Evolutionary conservation across 2,329 filamentous ascomycete genomes (phyloP), one percentile per base, ranked within the genome.

Genomic region (Botryotinia narcissicola): DNA sequence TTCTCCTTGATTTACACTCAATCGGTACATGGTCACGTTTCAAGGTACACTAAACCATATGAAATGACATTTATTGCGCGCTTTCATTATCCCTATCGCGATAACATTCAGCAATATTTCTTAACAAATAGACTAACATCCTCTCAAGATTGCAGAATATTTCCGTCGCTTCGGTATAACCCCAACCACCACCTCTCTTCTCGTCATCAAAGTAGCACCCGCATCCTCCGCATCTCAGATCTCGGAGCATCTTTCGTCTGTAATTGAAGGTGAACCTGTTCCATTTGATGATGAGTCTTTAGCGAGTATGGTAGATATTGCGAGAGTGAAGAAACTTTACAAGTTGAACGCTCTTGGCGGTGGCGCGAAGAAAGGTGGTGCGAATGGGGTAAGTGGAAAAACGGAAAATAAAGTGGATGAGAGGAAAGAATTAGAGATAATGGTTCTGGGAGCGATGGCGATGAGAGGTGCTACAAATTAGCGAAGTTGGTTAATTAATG

Each of bases 151-250:
- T 80, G 89, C 94, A 70, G 95, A 98, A 78, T 91, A 94, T 0
- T 98, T 98, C 83, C 91, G 93, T 46, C 91, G 92, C 71, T 97
- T 96, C 80, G 96, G 96, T 66, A 90, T 98, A 73, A 89, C 93
- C 20, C 84, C 86, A 18, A 96, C 92, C 3, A 90, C 87, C 62
- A 83, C 91, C 42, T 62, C 71, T 77, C 83, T 99, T n/a, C 84
- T 98, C 4, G 90, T 93, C 10, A 86, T 98, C 79, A 98, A 98
- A 81, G 86, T 98, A 37, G 87, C 90, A 16, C 85, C 87, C 25
- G 84, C 85, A 0, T 82, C 84, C 64, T 80, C 84, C 64, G 83
- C 88, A 51, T 84, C 86, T 29, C 80, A 85, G 18, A 82, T 91
- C 60, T 84, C 84, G 78, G 77, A 80, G 1, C 94, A 97, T 80